A percentile compares a stretch with the other conserved stretches of the same genome.
Conservation (phyloP, 129 eudicot genomes). For the Cynara cardunculus region DNA sequence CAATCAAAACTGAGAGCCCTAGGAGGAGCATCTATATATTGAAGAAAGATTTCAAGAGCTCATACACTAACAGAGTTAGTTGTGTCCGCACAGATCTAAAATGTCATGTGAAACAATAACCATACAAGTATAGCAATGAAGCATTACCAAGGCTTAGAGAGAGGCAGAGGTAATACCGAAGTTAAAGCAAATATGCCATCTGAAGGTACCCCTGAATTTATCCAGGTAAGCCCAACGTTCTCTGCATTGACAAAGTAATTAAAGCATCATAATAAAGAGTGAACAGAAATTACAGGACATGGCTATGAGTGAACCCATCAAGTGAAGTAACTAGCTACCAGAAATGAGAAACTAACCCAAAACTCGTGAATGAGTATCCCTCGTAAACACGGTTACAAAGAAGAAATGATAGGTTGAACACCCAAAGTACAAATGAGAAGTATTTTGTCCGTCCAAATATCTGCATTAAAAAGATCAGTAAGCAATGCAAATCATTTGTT, state of each 20-base stretch:
- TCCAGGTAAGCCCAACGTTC: constrained; percentile 68
- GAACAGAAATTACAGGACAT: constrained; percentile 2
- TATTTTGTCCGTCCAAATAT: constrained; percentile 66
- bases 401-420: constrained; percentile 67
- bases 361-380: constrained; percentile 72
- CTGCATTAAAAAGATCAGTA: constrained; percentile 45
- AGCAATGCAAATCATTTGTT: constrained; percentile 4
- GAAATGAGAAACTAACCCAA: constrained; percentile 58
- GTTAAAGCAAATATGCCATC: constrained; percentile 99
- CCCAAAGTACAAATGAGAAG: constrained; percentile 69
- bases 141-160: neutral
- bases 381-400: constrained; percentile 78
- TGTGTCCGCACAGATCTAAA: neutral
- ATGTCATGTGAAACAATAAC: neutral
- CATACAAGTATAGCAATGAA: neutral
- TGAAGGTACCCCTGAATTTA: constrained; percentile 74
- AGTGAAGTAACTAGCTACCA: constrained; percentile 1
- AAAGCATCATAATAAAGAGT: constrained; percentile 11
- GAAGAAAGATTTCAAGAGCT: too few relatives aligned
- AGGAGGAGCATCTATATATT: neutral
- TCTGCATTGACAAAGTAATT: constrained; percentile 32
- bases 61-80: neutral
- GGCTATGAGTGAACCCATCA: neutral
- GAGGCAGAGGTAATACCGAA: constrained; percentile 55
- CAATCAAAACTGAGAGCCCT: neutral